A percentile compares a stretch with the other conserved stretches of the same genome.
These are phyloP conservation scores for Fraxinus quadrangulata DNA, from an alignment of 257 asterid genomes.

Conservation along the genomic window DNA sequence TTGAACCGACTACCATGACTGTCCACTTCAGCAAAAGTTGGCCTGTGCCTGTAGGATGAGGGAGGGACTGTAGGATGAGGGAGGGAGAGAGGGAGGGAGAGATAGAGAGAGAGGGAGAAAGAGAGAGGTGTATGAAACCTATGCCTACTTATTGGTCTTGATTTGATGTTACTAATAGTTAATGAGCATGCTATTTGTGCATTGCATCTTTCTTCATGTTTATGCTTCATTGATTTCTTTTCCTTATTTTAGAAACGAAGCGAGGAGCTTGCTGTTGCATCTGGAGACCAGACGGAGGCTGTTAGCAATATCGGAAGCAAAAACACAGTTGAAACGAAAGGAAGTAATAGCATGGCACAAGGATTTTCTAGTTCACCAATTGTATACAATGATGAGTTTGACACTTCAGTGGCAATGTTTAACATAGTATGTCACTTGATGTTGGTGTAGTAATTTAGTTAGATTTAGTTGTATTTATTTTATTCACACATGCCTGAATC, in stretches of 20 bases:
- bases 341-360: conserved; percentile 34
- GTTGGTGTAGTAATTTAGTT: conserved; percentile 14
- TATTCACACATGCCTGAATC: conserved; percentile 21
- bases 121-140: background rate
- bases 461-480: conserved; percentile 18
- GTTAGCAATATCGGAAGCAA: conserved; percentile 51
- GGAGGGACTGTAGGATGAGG: background rate
- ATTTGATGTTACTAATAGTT: background rate
- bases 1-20: background rate
- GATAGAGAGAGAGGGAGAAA: background rate
- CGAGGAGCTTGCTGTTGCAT: conserved; percentile 57
- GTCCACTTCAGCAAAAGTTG: background rate
- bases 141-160: background rate
- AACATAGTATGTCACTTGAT: conserved; percentile 59
- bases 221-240: background rate
- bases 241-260: conserved; percentile 53
- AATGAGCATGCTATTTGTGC: background rate
- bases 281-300: conserved; percentile 59
- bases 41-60: background rate
- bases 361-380: conserved; percentile 49
- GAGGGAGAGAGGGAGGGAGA: background rate
- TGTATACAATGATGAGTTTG: conserved; percentile 52
- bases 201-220: background rate
- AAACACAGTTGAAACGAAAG: conserved; percentile 41
- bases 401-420: conserved; percentile 61